phyloP scores from a whole-genome alignment of 768 basidiomycete genomes.

The Collybia sordida region DNA sequence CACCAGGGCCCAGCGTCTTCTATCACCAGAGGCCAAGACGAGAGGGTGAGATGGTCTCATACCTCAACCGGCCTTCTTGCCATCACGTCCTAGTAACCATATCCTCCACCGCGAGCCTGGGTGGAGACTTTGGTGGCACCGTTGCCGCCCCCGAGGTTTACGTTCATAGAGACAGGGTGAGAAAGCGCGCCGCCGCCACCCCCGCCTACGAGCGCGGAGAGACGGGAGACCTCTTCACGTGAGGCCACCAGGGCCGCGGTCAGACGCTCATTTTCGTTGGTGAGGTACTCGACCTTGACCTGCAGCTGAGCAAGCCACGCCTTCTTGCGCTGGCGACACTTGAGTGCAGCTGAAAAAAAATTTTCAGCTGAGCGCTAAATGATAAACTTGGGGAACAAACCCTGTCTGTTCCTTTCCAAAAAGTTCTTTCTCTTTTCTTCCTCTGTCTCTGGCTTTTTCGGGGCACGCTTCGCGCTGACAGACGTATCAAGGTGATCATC shows the following conservation, averaged over 20 bases:
- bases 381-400: slow-evolving; percentile 36
- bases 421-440: slow-evolving; percentile 98
- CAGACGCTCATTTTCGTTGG: slow-evolving; percentile 94
- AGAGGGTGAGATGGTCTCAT: too few relatives aligned
- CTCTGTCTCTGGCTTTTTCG: slow-evolving; percentile 91
- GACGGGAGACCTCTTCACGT: slow-evolving; percentile 87
- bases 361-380: slow-evolving; percentile 3
- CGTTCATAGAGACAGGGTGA: slow-evolving; percentile 48
- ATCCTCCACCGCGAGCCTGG: slow-evolving; percentile 30
- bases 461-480: slow-evolving; percentile 20
- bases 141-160: slow-evolving; percentile 29
- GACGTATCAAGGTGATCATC: slow-evolving; percentile 16
- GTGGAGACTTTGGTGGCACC: slow-evolving; percentile 27
- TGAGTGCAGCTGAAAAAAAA: slow-evolving; percentile 75
- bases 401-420: slow-evolving; percentile 95
- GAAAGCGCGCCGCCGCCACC: slow-evolving; percentile 43
- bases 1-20: too few relatives aligned
- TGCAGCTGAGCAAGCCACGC: slow-evolving; percentile 94
- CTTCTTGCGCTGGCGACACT: slow-evolving; percentile 99
- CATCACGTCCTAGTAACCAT: slow-evolving; percentile 30
- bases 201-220: slow-evolving; percentile 72
- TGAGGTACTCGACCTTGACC: slow-evolving; percentile 88
- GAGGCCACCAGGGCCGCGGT: slow-evolving; percentile 83
- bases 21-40: too few relatives aligned
- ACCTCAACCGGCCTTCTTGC: too few relatives aligned